Base-by-base conservation (phyloP, 2,329 filamentous ascomycete species). In the Blastomyces emzantsi region DNA sequence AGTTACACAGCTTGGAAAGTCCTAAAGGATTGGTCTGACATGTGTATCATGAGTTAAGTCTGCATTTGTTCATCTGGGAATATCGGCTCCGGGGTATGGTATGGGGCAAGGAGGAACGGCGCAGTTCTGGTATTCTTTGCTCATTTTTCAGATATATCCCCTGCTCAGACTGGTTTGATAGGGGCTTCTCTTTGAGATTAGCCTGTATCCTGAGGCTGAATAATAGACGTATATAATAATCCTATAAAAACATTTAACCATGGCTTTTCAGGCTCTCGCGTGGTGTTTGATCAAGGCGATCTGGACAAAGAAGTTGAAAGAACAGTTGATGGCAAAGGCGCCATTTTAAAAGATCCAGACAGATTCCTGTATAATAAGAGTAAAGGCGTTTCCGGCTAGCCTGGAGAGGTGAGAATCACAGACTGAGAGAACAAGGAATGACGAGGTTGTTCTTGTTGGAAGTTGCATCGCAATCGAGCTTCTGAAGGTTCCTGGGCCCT, bases 81-180 rank as follows among this genome's bases (percentile, higher is more conserved):
- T 45, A 4, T 19, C 17, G 36, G 36, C 19, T 45, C 17, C 4
- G 41, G 13, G 17, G 11, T n/a, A n/a, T 22, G 41, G 9, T 25
- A 9, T 8, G 54, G 6, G 19, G 17, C 30, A 41, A 22, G 33
- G 36, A 28, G n/a, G 13, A 58, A 11, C 33, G 2, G 33, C n/a
- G 55, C 33, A 2, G 25, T 13, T 41, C 55, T 43, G 22, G 25
- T 17, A 19, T 45, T 45, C 4, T 43, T 58, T 58, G 9, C 9
- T n/a, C 19, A n/a, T 6, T 36, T 36, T 39, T 58, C 55, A 58
- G 2, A 36, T 15, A 17, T 41, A 25, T 41, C 13, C n/a, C 36
- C 36, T 15, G 13, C n/a, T 28, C 55, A 58, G 36, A 58, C 22
- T 43, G 55, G 36, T 58, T 58, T 58, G 33, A 25, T 58, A 58